phyloP scores from a whole-genome alignment of 2,329 filamentous ascomycete genomes.

The Cladobotryum protrusum region DNA sequence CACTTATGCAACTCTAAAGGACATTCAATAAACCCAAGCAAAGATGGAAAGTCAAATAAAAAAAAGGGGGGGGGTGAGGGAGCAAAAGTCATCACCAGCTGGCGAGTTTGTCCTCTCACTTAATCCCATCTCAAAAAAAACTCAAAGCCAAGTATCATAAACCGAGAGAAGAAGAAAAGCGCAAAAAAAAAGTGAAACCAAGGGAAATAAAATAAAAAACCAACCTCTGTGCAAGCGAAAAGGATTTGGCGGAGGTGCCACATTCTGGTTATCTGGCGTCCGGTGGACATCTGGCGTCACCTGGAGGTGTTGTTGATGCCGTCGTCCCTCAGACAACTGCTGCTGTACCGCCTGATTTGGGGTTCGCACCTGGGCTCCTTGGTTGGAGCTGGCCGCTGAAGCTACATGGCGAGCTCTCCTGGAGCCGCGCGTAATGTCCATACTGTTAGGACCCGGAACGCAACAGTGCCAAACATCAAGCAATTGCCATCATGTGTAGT shows the following conservation, averaged over 20 bases:
- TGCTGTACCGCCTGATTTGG: slow-evolving; percentile 8
- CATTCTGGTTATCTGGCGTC: slow-evolving; percentile 18
- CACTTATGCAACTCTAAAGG: no score
- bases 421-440: slow-evolving; percentile 27
- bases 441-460: slow-evolving; percentile 3
- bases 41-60: no score
- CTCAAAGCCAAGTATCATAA: no score
- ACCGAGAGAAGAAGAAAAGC: background rate
- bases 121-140: no score
- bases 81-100: no score
- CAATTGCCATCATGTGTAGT: no score
- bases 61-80: no score
- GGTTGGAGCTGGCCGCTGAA: slow-evolving; percentile 15
- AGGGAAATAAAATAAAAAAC: no score
- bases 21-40: no score
- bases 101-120: no score
- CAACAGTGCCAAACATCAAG: no score
- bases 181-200: background rate
- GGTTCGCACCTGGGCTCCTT: slow-evolving; percentile 5
- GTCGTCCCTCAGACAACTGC: slow-evolving; percentile 8
- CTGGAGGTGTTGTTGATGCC: slow-evolving; percentile 12
- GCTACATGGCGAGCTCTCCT: slow-evolving; percentile 26
- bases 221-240: slow-evolving; percentile 33
- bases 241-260: slow-evolving; percentile 25
- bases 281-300: slow-evolving; percentile 14